Conservation (phyloP, 2,329 filamentous ascomycete genomes). For the Colletotrichum sidae region DNA sequence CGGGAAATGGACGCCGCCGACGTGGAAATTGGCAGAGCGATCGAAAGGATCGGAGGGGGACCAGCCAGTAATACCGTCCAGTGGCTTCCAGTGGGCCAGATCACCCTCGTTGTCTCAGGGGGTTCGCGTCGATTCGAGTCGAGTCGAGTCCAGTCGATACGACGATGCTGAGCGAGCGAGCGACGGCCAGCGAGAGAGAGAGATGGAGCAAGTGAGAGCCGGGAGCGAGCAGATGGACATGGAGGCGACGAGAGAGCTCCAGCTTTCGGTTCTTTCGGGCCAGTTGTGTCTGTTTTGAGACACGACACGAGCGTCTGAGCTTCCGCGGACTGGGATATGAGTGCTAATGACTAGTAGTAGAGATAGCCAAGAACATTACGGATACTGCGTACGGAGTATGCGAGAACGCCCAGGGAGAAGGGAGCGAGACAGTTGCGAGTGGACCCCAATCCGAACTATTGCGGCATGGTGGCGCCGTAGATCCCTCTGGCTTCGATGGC, state of each 20-base stretch:
- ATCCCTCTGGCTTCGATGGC: no score
- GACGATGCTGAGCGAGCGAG: no score
- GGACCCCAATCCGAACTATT: no score
- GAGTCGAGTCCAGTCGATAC: no score
- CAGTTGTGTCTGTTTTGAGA: conserved; percentile 1
- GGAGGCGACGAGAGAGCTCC: no score
- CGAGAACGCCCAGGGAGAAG: no score
- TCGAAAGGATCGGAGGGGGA: conserved; percentile 26
- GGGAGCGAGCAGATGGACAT: no score
- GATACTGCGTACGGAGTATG: not conserved
- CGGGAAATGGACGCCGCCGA: conserved; percentile 12
- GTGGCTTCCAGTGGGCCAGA: not conserved
- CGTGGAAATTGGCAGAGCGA: conserved; percentile 32
- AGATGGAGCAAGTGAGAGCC: not conserved
- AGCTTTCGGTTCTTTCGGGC: not conserved
- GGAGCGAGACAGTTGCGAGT: no score
- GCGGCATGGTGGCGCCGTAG: not conserved
- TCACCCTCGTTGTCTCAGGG: not conserved
- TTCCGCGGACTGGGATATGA: not conserved
- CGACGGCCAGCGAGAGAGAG: not conserved
- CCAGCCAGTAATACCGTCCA: conserved; percentile 5
- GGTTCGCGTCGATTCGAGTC: not conserved
- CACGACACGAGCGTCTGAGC: conserved; percentile 19
- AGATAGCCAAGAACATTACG: no score
- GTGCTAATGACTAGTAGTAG: no score